Conservation (phyloP, 176 grass and related monocot genomes). For the Zoysia pacifica region DNA sequence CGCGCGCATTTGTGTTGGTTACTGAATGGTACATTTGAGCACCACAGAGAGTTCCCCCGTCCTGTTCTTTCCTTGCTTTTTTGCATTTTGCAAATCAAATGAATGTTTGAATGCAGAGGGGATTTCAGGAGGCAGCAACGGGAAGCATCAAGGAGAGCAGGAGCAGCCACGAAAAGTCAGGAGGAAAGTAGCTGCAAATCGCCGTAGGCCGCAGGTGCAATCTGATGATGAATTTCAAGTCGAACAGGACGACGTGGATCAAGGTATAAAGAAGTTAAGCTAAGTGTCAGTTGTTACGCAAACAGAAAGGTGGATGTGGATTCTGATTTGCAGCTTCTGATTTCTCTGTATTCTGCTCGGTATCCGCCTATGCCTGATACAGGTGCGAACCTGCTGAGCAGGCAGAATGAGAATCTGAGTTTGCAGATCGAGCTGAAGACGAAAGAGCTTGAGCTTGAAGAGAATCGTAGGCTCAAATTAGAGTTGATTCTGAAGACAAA, state of each 20-base stretch:
- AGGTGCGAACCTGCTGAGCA: background rate
- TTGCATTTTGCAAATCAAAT: background rate
- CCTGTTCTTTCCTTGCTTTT: background rate
- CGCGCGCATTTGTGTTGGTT: too few species aligned
- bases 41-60: too few species aligned
- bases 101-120: background rate
- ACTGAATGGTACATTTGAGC: too few species aligned
- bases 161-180: background rate
- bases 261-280: background rate
- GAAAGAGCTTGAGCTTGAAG: background rate
- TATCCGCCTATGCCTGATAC: background rate
- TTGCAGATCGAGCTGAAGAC: background rate
- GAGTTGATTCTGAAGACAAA: conserved; percentile 22
- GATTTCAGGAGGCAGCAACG: background rate
- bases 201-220: background rate
- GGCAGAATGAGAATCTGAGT: conserved; percentile 3
- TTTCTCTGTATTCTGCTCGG: conserved; percentile 3
- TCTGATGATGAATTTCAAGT: background rate
- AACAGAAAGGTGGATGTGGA: background rate
- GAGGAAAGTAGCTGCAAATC: background rate
- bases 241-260: background rate
- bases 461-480: conserved; percentile 16
- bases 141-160: background rate
- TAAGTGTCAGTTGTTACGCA: conserved; percentile 6
- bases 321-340: background rate